Conservation (phyloP, 805 yeast species). For the Kodamaea nitidulidarum region DNA sequence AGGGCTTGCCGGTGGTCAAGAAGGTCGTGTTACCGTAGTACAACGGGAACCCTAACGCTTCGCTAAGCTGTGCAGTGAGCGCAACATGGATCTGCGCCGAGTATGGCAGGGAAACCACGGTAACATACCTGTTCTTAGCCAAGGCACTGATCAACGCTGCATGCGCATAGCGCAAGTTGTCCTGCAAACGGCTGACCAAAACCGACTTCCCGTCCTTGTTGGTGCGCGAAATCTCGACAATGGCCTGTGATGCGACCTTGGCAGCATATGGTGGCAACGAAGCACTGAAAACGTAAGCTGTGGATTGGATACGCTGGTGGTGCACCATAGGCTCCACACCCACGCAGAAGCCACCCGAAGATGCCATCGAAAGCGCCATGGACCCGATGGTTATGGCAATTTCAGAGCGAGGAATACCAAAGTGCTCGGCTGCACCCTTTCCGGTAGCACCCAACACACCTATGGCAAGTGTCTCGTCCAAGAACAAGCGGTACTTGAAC, state of each 20-base stretch:
- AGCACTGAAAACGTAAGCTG: slow-evolving; percentile 91
- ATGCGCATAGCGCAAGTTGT: slow-evolving; percentile 39
- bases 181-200: slow-evolving; percentile 31
- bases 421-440: slow-evolving; percentile 79
- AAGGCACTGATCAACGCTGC: slow-evolving; percentile 38
- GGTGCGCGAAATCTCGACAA: slow-evolving; percentile 43
- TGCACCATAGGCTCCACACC: slow-evolving; percentile 80
- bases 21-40: slow-evolving; percentile 47
- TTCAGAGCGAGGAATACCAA: slow-evolving; percentile 59
- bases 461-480: slow-evolving; percentile 84
- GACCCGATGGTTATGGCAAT: slow-evolving; percentile 87
- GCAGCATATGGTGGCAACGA: slow-evolving; percentile 91
- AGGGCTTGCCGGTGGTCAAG: slow-evolving; percentile 41
- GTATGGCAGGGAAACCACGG: slow-evolving; percentile 50
- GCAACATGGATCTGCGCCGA: slow-evolving; percentile 72
- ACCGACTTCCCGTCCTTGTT: slow-evolving; percentile 30
- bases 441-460: slow-evolving; percentile 87
- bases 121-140: slow-evolving; percentile 36
- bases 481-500: slow-evolving; percentile 78
- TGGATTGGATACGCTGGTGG: slow-evolving; percentile 87
- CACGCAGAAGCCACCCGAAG: slow-evolving; percentile 92
- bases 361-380: slow-evolving; percentile 72
- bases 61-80: slow-evolving; percentile 46
- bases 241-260: slow-evolving; percentile 51
- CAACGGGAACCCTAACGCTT: slow-evolving; percentile 43